Conservation (phyloP, 352 stramenopile species). For the Pythium utonaiense region DNA sequence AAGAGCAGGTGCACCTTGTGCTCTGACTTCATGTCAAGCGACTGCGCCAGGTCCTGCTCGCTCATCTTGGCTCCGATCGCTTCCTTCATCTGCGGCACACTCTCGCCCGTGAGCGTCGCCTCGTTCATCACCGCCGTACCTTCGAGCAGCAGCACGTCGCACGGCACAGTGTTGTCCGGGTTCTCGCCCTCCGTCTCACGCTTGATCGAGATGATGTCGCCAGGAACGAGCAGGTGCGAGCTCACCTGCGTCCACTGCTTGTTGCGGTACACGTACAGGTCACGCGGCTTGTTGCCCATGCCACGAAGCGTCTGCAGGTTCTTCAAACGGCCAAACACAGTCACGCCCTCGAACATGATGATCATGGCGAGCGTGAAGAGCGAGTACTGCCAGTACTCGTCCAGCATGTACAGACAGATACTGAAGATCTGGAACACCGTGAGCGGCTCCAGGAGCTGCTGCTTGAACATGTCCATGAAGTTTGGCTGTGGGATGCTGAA, state of each 20-base stretch:
- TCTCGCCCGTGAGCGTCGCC: conserved; percentile 98
- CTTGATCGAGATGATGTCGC: conserved; percentile 93
- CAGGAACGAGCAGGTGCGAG: conserved; percentile 89
- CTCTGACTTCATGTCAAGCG: conserved; percentile 82
- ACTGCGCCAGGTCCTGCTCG: conserved; percentile 60
- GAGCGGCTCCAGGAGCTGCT: conserved; percentile 97
- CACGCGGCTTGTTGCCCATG: conserved; percentile 88
- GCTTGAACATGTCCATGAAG: conserved; percentile 94
- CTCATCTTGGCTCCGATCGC: conserved; percentile 79
- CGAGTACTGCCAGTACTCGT: conserved; percentile 99
- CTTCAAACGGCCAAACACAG: conserved; percentile 94
- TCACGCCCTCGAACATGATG: conserved; percentile 97
- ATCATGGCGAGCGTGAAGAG: conserved; percentile 99
- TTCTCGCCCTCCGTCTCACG: conserved; percentile 77
- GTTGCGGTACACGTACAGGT: conserved; percentile 90
- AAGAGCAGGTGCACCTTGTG: conserved; percentile 93
- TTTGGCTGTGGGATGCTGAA: conserved; percentile 94
- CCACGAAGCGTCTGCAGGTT: conserved; percentile 93
- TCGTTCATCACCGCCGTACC: conserved; percentile 98
- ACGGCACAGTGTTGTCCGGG: conserved; percentile 87
- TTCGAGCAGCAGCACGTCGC: conserved; percentile 94
- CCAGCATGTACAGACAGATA: conserved; percentile 97
- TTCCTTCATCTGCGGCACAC: conserved; percentile 97
- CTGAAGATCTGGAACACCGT: conserved; percentile 99
- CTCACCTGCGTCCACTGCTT: conserved; percentile 81